A percentile compares a stretch with the other conserved stretches of the same genome.
These are phyloP conservation scores for Trichophaea hybrida DNA, from an alignment of 2,329 filamentous ascomycete species.

Conservation along the genomic window DNA sequence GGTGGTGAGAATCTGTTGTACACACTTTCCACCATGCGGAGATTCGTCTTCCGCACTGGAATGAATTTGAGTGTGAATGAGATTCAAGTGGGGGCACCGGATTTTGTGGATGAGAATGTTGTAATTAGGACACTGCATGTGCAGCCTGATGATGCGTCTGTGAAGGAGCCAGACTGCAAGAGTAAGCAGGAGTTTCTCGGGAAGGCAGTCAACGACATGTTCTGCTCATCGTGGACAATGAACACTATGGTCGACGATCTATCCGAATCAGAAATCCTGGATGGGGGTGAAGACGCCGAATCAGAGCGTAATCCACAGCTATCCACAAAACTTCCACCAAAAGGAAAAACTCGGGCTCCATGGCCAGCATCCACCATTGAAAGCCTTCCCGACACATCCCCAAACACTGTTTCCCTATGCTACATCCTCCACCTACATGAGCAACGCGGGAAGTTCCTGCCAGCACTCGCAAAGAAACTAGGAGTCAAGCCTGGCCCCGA, in stretches of 20 bases:
- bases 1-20: conserved; percentile 70
- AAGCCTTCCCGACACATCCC: conserved; percentile 51
- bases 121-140: conserved; percentile 23
- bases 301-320: background rate
- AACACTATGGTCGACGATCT: background rate
- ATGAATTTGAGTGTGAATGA: conserved; percentile 61
- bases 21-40: conserved; percentile 62
- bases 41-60: conserved; percentile 75
- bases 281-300: background rate
- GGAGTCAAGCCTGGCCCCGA: conserved; percentile 47
- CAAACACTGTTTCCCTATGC: conserved; percentile 55
- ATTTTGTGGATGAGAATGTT: conserved; percentile 23
- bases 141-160: conserved; percentile 7
- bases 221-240: conserved; percentile 11
- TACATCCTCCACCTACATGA: conserved; percentile 71
- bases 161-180: background rate
- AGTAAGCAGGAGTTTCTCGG: background rate
- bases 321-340: background rate
- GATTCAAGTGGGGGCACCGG: conserved; percentile 31
- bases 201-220: conserved; percentile 31
- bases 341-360: background rate
- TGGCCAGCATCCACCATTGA: background rate
- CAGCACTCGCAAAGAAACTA: conserved; percentile 46
- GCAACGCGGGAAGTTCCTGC: conserved; percentile 67
- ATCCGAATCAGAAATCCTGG: too few species aligned